Evolutionary conservation across 2,329 filamentous ascomycete species (phyloP).

Genomic region (Epichloe gansuensis): DNA sequence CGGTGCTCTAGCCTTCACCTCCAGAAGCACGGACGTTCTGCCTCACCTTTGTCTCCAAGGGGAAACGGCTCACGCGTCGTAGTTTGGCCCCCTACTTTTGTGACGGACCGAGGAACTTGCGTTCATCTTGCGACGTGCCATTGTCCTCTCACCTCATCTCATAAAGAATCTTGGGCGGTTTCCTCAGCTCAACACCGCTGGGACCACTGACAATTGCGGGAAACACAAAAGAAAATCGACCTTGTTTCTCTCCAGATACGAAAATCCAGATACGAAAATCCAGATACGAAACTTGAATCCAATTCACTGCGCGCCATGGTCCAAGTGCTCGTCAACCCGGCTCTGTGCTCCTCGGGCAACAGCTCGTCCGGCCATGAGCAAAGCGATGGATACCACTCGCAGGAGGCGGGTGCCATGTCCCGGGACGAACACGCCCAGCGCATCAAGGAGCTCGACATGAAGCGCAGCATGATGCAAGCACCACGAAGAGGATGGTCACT

Average conservation of each 20-base stretch:
- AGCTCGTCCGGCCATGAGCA: conserved; percentile 13
- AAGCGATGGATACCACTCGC: conserved; percentile 9
- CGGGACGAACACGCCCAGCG: conserved; percentile 29
- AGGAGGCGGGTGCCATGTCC: conserved; percentile 16
- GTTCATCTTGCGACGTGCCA: neutral
- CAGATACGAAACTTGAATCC: neutral
- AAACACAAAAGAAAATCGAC: neutral
- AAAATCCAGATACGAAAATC: neutral
- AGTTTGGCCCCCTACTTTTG: neutral
- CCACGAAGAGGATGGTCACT: conserved; percentile 35
- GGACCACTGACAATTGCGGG: neutral
- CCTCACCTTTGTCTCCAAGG: neutral
- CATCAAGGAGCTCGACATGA: conserved; percentile 24
- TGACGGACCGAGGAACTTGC: neutral
- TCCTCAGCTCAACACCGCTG: neutral
- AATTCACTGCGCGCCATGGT: conserved; percentile 16
- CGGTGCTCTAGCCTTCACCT: neutral
- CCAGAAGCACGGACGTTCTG: neutral
- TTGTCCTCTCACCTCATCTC: neutral
- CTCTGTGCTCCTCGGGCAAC: conserved; percentile 13
- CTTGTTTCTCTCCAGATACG: neutral
- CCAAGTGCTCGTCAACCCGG: conserved; percentile 18
- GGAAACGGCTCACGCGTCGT: neutral
- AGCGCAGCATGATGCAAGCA: conserved; percentile 23
- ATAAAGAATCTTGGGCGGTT: neutral